phyloP scores from a whole-genome alignment of 352 stramenopile species.

The Globisporangium emineosum region DNA sequence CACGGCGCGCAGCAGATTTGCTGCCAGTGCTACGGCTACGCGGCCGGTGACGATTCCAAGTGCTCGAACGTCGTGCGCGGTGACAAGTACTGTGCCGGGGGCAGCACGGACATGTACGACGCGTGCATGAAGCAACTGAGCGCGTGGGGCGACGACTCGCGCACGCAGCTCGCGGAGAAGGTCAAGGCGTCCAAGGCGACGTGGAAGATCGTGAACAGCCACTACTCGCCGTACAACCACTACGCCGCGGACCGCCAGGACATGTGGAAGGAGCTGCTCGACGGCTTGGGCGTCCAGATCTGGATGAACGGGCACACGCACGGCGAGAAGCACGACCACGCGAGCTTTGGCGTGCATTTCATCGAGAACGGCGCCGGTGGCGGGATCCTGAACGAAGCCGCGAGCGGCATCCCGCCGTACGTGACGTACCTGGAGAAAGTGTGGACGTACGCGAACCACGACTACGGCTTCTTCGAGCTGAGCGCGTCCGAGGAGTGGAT shows the following conservation, averaged over 20 bases:
- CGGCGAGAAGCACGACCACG: conserved; percentile 75
- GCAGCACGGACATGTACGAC: conserved; percentile 51
- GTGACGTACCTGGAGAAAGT: conserved; percentile 46
- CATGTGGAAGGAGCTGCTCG: conserved; percentile 56
- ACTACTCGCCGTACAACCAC: conserved; percentile 80
- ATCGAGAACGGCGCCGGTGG: conserved; percentile 78
- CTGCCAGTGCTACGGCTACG: conserved; percentile 83
- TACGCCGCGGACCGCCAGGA: conserved; percentile 54
- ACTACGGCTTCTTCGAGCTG: conserved; percentile 75
- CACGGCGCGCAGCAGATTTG: conserved; percentile 72
- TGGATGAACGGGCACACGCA: conserved; percentile 79
- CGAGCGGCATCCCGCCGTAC: conserved; percentile 60
- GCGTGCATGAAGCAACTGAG: conserved; percentile 64
- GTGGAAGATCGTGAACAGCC: conserved; percentile 86
- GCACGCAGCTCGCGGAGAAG: conserved; percentile 45
- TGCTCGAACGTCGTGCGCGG: conserved; percentile 54
- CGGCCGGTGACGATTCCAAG: conserved; percentile 36
- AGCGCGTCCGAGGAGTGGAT: conserved; percentile 61
- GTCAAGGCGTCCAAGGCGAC: conserved; percentile 59
- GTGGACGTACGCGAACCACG: conserved; percentile 59
- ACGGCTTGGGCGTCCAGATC: conserved; percentile 47
- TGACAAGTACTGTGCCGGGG: conserved; percentile 49
- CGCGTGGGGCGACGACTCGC: conserved; percentile 69
- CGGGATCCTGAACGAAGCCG: conserved; percentile 77
- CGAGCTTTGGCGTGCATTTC: conserved; percentile 55